Percentiles rank a stretch among this genome's conserved stretches.
phyloP scores from a whole-genome alignment of 495 filamentous ascomycete genomes.

The Podospora pseudopauciseta region DNA sequence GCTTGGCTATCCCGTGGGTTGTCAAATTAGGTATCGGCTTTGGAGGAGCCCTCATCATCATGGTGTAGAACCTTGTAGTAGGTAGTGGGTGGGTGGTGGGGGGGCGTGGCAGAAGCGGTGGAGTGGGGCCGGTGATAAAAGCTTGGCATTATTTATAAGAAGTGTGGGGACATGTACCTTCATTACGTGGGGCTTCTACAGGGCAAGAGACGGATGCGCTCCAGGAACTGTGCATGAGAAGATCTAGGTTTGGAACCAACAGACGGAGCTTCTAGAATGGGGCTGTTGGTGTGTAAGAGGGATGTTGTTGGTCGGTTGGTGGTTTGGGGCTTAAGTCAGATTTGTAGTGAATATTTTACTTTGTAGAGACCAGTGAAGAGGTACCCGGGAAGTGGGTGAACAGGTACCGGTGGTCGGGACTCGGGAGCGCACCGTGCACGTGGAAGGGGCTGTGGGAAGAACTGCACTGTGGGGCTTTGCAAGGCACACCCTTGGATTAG shows the following conservation, averaged over 20 bases:
- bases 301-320: background rate
- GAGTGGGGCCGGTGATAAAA: background rate
- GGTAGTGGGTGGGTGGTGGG: no score
- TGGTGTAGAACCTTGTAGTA: background rate
- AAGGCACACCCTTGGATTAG: background rate
- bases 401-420: no score
- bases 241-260: background rate
- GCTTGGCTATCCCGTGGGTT: background rate
- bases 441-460: background rate
- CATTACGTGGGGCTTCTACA: background rate
- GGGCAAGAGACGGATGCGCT: background rate
- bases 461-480: background rate
- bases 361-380: background rate
- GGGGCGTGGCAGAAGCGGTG: background rate
- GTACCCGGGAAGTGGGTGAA: background rate
- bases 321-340: background rate
- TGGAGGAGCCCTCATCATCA: background rate
- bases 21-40: background rate
- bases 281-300: background rate
- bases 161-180: background rate
- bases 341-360: no score
- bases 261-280: background rate
- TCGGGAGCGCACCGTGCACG: background rate
- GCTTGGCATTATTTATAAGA: background rate
- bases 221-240: background rate